Evolutionary conservation across 768 basidiomycete genomes (phyloP).

Genomic region (Macrolepiota dolichaula): DNA sequence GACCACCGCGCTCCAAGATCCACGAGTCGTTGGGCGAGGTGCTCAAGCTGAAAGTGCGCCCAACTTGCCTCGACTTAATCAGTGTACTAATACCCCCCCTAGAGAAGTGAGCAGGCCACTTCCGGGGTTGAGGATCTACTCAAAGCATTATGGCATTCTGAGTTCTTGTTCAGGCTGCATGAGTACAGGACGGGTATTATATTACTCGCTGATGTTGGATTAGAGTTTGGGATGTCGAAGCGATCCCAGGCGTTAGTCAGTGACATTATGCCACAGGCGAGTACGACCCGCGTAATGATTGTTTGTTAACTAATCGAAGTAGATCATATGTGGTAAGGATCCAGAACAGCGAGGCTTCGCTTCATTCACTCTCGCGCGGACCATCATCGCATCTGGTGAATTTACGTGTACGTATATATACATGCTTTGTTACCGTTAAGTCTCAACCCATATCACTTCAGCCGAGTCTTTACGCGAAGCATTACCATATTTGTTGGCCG

Average conservation of each 20-base stretch:
- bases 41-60: slow-evolving; percentile 39
- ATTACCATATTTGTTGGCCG: slow-evolving; percentile 53
- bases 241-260: slow-evolving; percentile 63
- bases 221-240: slow-evolving; percentile 75
- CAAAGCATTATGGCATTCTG: slow-evolving; percentile 73
- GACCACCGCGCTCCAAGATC: slow-evolving; percentile 33
- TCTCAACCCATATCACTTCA: slow-evolving; percentile 14
- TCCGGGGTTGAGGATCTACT: slow-evolving; percentile 64
- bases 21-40: slow-evolving; percentile 43
- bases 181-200: slow-evolving; percentile 68
- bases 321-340: slow-evolving; percentile 73
- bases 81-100: slow-evolving; percentile 14
- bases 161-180: slow-evolving; percentile 68
- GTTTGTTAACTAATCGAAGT: neutral
- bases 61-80: neutral
- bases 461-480: slow-evolving; percentile 50
- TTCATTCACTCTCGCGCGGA: slow-evolving; percentile 71
- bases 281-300: slow-evolving; percentile 11
- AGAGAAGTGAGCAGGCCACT: slow-evolving; percentile 66
- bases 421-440: neutral
- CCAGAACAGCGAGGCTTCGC: slow-evolving; percentile 74
- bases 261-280: slow-evolving; percentile 80
- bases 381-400: slow-evolving; percentile 60
- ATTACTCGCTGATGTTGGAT: slow-evolving; percentile 71
- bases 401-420: slow-evolving; percentile 35